phyloP scores from a whole-genome alignment of 2,329 filamentous ascomycete species.

The Clonostachys solani region DNA sequence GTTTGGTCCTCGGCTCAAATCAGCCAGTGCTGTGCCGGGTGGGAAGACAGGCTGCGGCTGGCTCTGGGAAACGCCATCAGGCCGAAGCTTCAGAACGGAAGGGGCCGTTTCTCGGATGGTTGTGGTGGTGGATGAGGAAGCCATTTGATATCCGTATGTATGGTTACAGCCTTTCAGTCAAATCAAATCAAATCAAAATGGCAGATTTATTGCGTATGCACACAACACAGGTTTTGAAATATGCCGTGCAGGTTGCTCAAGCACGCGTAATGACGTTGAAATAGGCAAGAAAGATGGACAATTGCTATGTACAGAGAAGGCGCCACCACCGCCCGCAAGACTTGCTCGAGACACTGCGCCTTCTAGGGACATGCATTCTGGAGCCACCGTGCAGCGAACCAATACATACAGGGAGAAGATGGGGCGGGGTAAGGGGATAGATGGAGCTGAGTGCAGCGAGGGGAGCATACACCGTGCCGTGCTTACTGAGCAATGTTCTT shows the following conservation, averaged over 20 bases:
- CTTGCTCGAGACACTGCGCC: too few relatives aligned
- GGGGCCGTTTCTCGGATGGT: background rate
- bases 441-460: too few relatives aligned
- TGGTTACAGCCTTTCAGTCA: background rate
- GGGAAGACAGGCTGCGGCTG: conserved; percentile 5
- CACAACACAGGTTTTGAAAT: background rate
- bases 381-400: too few relatives aligned
- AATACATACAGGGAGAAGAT: too few relatives aligned
- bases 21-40: conserved; percentile 1
- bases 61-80: conserved; percentile 1
- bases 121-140: background rate
- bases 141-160: background rate
- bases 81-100: conserved; percentile 1
- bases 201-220: background rate
- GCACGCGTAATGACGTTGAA: background rate
- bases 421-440: too few relatives aligned
- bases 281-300: too few relatives aligned
- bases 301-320: too few relatives aligned
- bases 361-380: too few relatives aligned
- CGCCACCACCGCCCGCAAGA: too few relatives aligned
- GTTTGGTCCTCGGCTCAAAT: conserved; percentile 14
- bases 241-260: background rate
- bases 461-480: too few relatives aligned
- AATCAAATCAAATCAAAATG: too few relatives aligned
- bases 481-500: too few relatives aligned